Evolutionary conservation across 441 rosid genomes (phyloP).

Genomic region (Pelargonium fulgidum): DNA sequence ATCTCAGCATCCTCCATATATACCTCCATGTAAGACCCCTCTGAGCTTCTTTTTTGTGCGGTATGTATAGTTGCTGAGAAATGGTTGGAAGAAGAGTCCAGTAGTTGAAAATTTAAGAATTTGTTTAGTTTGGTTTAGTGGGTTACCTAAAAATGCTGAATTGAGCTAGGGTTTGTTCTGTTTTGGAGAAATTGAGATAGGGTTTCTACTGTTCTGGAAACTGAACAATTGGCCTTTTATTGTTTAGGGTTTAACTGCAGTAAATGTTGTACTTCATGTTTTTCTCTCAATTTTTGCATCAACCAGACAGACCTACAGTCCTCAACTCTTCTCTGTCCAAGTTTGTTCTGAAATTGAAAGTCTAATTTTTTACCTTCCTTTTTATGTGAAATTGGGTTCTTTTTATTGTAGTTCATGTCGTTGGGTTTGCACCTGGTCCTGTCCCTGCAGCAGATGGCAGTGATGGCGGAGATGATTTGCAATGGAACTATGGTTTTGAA

Average conservation of each 20-base stretch:
- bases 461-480: constrained; percentile 51
- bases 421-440: constrained; percentile 61
- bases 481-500: constrained; percentile 54
- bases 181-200: no score
- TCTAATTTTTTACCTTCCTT: no score
- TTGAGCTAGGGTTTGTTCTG: not conserved
- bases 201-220: no score
- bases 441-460: constrained; percentile 41
- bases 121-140: not conserved
- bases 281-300: not conserved
- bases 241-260: not conserved
- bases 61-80: not conserved
- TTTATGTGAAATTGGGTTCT: not conserved
- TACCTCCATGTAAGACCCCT: constrained; percentile 61
- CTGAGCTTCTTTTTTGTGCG: constrained; percentile 3
- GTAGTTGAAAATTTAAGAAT: not conserved
- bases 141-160: not conserved
- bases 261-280: not conserved
- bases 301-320: no score
- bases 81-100: not conserved
- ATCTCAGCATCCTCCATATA: constrained; percentile 76
- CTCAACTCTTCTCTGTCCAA: no score
- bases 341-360: not conserved
- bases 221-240: not conserved
- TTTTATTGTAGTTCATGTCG: constrained; percentile 57